phyloP scores from a whole-genome alignment of 306 rosid species.

The Cotoneaster glaucophyllus region DNA sequence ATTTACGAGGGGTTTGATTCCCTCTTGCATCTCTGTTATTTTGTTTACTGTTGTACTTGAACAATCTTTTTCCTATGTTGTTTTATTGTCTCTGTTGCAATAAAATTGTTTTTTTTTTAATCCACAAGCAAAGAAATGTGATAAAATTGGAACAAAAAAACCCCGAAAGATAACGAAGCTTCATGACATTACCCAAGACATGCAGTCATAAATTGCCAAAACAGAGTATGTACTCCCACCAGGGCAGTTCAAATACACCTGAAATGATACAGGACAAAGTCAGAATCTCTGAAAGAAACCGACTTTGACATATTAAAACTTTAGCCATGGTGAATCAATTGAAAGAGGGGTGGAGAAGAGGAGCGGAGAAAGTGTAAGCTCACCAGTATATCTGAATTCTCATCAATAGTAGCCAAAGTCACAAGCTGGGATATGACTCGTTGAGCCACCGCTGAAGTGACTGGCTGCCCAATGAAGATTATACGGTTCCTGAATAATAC shows the following conservation, averaged over 20 bases:
- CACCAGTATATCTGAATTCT: slow-evolving; percentile 80
- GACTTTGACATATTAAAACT: neutral
- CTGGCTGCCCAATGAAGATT: slow-evolving; percentile 89
- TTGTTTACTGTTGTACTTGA: neutral
- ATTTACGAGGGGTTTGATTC: neutral
- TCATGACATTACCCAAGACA: slow-evolving; percentile 88
- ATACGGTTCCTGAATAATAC: slow-evolving; percentile 86
- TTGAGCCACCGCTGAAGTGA: slow-evolving; percentile 80
- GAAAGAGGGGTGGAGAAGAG: neutral
- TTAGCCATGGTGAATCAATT: slow-evolving; percentile 9
- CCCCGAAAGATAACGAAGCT: neutral
- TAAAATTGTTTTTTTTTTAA: no score
- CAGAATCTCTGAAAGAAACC: neutral
- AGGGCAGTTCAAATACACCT: slow-evolving; percentile 90
- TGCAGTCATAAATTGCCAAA: slow-evolving; percentile 94
- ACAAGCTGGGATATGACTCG: slow-evolving; percentile 94
- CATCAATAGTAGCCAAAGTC: slow-evolving; percentile 81
- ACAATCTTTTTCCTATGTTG: neutral
- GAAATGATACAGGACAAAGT: slow-evolving; percentile 21
- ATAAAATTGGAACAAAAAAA: neutral
- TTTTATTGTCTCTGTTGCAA: neutral
- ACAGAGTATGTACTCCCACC: slow-evolving; percentile 94
- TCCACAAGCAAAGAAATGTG: neutral
- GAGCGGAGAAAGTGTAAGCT: slow-evolving; percentile 15
- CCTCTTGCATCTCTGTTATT: neutral